Conservation (phyloP, 495 filamentous ascomycete genomes). For the Neurospora tetraspora region DNA sequence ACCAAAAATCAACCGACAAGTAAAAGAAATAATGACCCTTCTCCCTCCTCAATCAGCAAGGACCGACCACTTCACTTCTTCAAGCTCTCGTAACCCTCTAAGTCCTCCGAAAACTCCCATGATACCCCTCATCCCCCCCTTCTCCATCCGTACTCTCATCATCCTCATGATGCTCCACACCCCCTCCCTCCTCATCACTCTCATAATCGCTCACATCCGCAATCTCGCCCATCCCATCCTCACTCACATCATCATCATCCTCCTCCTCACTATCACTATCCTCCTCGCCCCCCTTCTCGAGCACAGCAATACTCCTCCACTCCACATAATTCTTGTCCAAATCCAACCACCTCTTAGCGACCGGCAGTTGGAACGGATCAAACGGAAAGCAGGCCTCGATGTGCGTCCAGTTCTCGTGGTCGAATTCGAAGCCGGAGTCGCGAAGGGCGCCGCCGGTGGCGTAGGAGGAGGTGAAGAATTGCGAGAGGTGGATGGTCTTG, state of each 20-base stretch:
- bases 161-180: constrained; percentile 23
- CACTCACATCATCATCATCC: constrained; percentile 37
- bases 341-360: constrained; percentile 64
- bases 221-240: constrained; percentile 18
- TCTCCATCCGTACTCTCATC: background rate
- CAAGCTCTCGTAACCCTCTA: background rate
- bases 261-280: constrained; percentile 39
- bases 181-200: constrained; percentile 40
- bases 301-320: constrained; percentile 70
- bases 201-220: constrained; percentile 35
- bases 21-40: background rate
- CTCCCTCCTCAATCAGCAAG: background rate
- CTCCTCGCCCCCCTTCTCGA: constrained; percentile 40
- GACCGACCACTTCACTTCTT: background rate
- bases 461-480: constrained; percentile 40
- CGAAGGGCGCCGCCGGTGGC: constrained; percentile 42
- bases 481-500: constrained; percentile 64
- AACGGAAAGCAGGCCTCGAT: constrained; percentile 95
- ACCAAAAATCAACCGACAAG: background rate
- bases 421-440: constrained; percentile 52
- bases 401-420: constrained; percentile 61
- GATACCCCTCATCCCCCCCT: constrained; percentile 1
- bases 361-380: constrained; percentile 83
- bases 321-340: constrained; percentile 72
- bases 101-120: background rate